phyloP scores from a whole-genome alignment of 352 stramenopile species.

The Pelagophyceae sp. region DNA sequence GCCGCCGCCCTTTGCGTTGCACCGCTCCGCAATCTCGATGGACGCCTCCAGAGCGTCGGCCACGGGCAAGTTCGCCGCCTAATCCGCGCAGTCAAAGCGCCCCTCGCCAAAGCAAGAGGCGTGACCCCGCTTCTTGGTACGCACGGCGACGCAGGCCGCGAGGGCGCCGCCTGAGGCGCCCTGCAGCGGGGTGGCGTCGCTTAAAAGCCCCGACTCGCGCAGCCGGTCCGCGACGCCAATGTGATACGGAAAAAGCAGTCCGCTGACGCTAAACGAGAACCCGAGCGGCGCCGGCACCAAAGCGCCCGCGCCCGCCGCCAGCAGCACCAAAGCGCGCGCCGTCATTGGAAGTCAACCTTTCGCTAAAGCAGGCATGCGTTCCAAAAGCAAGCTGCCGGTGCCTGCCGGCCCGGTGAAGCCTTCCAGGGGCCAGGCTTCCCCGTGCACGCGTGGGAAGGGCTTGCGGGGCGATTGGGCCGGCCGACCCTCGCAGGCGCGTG shows the following conservation, averaged over 20 bases:
- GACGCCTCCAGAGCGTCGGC: neutral
- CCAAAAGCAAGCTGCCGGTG: too few species aligned
- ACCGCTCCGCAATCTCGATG: neutral
- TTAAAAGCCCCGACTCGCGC: neutral
- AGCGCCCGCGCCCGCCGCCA: neutral
- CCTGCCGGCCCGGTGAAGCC: too few species aligned
- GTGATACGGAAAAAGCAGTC: slow-evolving; percentile 21
- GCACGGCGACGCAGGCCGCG: neutral
- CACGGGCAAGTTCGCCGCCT: neutral
- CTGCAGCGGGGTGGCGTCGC: neutral
- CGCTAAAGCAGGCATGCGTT: too few species aligned
- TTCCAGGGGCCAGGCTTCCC: too few species aligned
- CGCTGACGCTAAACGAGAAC: slow-evolving; percentile 15
- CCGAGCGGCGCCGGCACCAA: neutral
- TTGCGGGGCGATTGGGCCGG: too few species aligned
- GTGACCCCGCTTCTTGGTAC: too few species aligned
- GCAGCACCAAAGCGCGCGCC: too few species aligned
- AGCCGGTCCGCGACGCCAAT: slow-evolving; percentile 11
- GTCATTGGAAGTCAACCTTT: too few species aligned
- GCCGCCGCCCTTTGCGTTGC: neutral
- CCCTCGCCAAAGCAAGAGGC: too few species aligned
- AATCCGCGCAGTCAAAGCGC: too few species aligned
- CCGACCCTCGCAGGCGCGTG: too few species aligned
- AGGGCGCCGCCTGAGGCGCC: slow-evolving; percentile 14
- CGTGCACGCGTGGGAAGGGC: too few species aligned